These are phyloP conservation scores for Polytrichum formosum DNA, from an alignment of 225 moss, liverwort and hornwort genomes.

Conservation along the genomic window DNA sequence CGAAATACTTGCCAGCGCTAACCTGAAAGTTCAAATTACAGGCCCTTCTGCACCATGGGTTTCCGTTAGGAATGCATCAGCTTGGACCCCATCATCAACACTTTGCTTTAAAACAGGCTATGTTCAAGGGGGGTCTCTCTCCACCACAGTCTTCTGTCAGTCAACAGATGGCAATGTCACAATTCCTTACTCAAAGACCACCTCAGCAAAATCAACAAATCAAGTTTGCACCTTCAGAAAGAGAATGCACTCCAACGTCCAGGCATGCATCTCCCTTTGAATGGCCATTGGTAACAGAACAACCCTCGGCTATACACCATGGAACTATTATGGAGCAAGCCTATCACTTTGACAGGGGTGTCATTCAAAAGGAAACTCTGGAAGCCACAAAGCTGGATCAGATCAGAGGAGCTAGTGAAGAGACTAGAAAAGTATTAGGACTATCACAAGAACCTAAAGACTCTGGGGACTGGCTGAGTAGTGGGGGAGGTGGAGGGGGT, in stretches of 20 bases:
- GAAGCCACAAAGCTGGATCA: conserved; percentile 27
- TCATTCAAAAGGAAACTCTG: conserved; percentile 31
- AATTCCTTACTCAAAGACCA: conserved; percentile 12
- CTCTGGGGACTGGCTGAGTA: conserved; percentile 40
- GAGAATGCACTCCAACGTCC: conserved; percentile 33
- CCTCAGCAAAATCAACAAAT: conserved; percentile 18
- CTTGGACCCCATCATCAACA: conserved; percentile 24
- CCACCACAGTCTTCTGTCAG: conserved; percentile 17
- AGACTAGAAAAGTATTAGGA: conserved; percentile 42
- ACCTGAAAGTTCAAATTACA: conserved; percentile 7
- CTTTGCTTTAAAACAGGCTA: conserved; percentile 23
- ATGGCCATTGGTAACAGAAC: conserved; percentile 28
- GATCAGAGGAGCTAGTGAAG: conserved; percentile 30
- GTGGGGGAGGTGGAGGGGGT: conserved; percentile 10
- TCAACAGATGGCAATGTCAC: conserved; percentile 33
- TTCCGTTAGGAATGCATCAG: conserved; percentile 22
- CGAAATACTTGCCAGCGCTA: not conserved
- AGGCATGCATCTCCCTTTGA: conserved; percentile 25
- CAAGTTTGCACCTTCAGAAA: conserved; percentile 46
- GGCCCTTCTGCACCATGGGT: conserved; percentile 23
- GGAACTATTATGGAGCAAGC: conserved; percentile 13
- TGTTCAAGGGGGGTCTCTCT: conserved; percentile 26
- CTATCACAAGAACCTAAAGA: conserved; percentile 46
- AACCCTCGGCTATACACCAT: conserved; percentile 16
- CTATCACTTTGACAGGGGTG: conserved; percentile 32